These are phyloP conservation scores for Leccinum arenicola DNA, from an alignment of 768 basidiomycete species.

Conservation along the genomic window DNA sequence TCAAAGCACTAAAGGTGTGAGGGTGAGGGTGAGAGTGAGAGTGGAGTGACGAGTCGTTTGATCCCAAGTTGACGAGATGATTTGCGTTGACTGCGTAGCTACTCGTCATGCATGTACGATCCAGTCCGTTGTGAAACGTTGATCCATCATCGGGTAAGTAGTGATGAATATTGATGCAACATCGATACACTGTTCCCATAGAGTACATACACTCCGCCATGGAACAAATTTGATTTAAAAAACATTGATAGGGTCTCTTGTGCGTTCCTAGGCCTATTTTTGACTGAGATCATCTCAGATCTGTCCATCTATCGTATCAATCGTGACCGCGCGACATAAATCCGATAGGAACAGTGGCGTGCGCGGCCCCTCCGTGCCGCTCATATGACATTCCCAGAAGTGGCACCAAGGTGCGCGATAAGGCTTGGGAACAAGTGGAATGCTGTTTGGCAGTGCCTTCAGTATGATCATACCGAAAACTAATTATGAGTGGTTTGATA, in stretches of 20 bases:
- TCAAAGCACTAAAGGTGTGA: constrained; percentile 81
- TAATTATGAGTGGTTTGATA: background rate
- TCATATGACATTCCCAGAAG: background rate
- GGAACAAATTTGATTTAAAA: too few species aligned
- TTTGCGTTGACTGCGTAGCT: background rate
- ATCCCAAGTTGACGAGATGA: background rate
- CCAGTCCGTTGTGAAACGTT: background rate
- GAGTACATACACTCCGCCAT: too few species aligned
- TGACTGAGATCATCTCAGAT: background rate
- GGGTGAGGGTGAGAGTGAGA: constrained; percentile 32
- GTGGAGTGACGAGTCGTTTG: background rate
- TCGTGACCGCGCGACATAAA: background rate
- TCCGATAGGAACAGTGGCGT: background rate
- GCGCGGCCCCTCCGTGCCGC: background rate
- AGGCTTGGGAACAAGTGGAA: background rate
- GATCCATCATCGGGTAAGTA: background rate
- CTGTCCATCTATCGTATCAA: background rate
- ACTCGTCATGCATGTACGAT: background rate
- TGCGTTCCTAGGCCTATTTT: background rate
- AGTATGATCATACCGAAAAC: background rate
- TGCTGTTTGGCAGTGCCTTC: background rate
- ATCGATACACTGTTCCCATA: too few species aligned
- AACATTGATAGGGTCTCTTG: background rate
- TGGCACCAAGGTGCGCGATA: background rate
- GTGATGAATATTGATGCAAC: background rate